A percentile compares a stretch with the other conserved stretches of the same genome.
phyloP scores from a whole-genome alignment of 208 protist genomes.

The Acanthamoeba royreba region DNA sequence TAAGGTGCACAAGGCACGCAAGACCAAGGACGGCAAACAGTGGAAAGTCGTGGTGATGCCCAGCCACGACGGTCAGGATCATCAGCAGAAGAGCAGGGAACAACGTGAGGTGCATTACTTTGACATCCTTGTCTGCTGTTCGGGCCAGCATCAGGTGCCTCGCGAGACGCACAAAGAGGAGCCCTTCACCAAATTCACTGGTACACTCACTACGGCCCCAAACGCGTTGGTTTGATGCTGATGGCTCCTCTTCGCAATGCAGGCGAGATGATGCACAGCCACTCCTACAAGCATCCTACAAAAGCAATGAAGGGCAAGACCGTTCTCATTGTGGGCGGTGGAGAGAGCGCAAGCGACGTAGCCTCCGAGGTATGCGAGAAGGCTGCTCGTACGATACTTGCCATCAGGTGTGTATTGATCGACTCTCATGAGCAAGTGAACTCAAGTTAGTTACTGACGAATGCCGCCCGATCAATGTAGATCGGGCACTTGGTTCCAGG shows the following conservation, averaged over 20 bases:
- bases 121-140: constrained; percentile 19
- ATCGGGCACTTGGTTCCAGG: constrained; percentile 38
- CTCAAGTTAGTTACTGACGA: neutral
- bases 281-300: constrained; percentile 21
- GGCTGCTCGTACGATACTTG: neutral
- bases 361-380: constrained; percentile 25
- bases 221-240: neutral
- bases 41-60: constrained; percentile 19
- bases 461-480: neutral
- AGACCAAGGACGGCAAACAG: constrained; percentile 15
- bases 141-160: constrained; percentile 36
- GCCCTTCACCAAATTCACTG: neutral
- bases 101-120: neutral
- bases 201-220: neutral
- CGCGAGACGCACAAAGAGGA: neutral
- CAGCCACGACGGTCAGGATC: neutral
- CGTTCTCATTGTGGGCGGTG: constrained; percentile 20
- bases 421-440: neutral
- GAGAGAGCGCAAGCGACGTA: constrained; percentile 37
- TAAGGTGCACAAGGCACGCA: neutral
- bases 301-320: constrained; percentile 30
- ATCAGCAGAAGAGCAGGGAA: neutral
- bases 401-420: neutral
- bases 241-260: neutral
- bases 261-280: constrained; percentile 29